phyloP scores from a whole-genome alignment of 805 yeast species.

The Candida sphagnicola region DNA sequence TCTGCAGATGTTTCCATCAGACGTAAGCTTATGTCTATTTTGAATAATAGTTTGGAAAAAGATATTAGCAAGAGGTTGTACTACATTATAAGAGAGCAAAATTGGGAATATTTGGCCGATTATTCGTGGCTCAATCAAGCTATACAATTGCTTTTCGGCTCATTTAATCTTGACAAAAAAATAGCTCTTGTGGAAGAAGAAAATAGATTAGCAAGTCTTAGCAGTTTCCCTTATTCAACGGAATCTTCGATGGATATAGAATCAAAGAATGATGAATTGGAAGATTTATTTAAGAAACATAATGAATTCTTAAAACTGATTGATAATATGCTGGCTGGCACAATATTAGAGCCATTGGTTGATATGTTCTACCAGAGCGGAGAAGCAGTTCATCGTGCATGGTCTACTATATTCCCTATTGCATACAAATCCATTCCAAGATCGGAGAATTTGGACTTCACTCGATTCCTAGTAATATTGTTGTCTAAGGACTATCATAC shows the following conservation, averaged over 20 bases:
- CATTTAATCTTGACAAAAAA: slow-evolving; percentile 53
- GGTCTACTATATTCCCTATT: slow-evolving; percentile 82
- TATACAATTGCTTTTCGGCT: slow-evolving; percentile 75
- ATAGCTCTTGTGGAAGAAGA: slow-evolving; percentile 46
- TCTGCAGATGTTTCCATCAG: slow-evolving; percentile 73
- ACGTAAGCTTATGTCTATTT: slow-evolving; percentile 69
- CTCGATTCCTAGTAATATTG: slow-evolving; percentile 73
- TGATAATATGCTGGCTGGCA: slow-evolving; percentile 45
- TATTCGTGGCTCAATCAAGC: slow-evolving; percentile 96
- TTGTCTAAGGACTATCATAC: slow-evolving; percentile 88
- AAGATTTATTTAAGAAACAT: slow-evolving; percentile 22
- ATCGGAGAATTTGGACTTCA: slow-evolving; percentile 78
- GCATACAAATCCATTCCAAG: slow-evolving; percentile 71
- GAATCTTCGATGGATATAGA: slow-evolving; percentile 25
- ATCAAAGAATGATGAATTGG: slow-evolving; percentile 15
- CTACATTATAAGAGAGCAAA: slow-evolving; percentile 90
- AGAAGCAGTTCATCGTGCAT: slow-evolving; percentile 72
- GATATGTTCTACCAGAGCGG: slow-evolving; percentile 82
- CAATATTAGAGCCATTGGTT: slow-evolving; percentile 64
- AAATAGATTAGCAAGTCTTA: slow-evolving; percentile 50
- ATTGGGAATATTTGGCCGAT: slow-evolving; percentile 94
- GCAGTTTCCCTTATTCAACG: slow-evolving; percentile 33
- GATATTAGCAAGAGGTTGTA: slow-evolving; percentile 75
- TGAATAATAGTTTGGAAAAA: slow-evolving; percentile 72
- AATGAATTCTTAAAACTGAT: slow-evolving; percentile 25